A percentile compares a stretch with the other conserved stretches of the same genome.
Conservation (phyloP, 805 yeast genomes). For the Barnettozyma salicaria region DNA sequence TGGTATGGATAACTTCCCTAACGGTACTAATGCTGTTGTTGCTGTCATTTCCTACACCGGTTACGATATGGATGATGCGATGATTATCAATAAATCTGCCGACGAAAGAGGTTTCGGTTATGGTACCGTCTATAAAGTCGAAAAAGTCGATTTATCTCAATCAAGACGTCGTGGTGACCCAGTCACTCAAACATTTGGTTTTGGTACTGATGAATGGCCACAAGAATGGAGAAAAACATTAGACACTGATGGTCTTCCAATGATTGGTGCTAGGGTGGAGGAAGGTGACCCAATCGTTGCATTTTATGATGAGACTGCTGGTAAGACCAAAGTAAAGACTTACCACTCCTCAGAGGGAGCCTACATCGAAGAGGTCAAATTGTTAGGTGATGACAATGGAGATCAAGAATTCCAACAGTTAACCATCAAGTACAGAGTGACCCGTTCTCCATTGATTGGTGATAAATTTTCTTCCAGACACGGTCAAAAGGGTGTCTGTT, state of each 20-base stretch:
- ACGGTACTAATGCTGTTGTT: slow-evolving; percentile 96
- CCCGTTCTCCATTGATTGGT: slow-evolving; percentile 92
- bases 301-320: slow-evolving; percentile 82
- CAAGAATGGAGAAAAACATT: slow-evolving; percentile 81
- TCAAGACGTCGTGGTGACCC: slow-evolving; percentile 90
- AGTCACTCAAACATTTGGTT: slow-evolving; percentile 87
- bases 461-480: slow-evolving; percentile 97
- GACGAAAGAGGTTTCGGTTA: slow-evolving; percentile 98
- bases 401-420: slow-evolving; percentile 78
- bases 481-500: slow-evolving; percentile 98
- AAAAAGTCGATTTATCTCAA: slow-evolving; percentile 75
- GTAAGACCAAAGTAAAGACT: slow-evolving; percentile 85
- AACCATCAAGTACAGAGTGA: slow-evolving; percentile 83
- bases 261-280: slow-evolving; percentile 78
- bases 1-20: slow-evolving; percentile 98
- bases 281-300: slow-evolving; percentile 97
- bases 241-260: slow-evolving; percentile 90
- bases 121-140: slow-evolving; percentile 94
- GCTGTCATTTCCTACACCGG: slow-evolving; percentile 99
- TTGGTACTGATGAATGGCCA: slow-evolving; percentile 92
- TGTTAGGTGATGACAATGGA: slow-evolving; percentile 73
- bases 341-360: slow-evolving; percentile 95
- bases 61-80: slow-evolving; percentile 99
- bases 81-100: slow-evolving; percentile 95
- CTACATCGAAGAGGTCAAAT: slow-evolving; percentile 89